Evolutionary conservation across 257 asterid genomes (phyloP), one percentile per base, ranked within the genome.

Genomic region (Solanum tacnaense): DNA sequence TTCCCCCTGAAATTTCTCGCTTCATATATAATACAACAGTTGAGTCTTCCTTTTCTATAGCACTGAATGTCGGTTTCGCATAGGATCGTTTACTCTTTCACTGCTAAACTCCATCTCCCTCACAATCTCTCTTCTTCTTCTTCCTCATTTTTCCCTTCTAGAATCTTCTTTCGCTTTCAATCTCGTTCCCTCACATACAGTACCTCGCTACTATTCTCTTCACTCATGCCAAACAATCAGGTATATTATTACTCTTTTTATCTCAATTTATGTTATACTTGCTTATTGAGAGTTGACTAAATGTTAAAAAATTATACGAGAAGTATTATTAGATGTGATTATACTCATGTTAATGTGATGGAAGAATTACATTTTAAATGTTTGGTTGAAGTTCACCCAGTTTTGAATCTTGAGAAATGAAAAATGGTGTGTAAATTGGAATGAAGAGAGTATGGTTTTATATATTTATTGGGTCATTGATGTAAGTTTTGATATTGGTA

Each of bases 141-240:
- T 11, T 67, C 35, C 34, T 68, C 75, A 68, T 29, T 9, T 29
- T 68, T 13, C 5, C 18, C 84, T 68, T 89, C 92, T 16, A 73
- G 89, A 88, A 89, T n/a, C 84, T 88, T 88, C 88, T 27, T 29
- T 29, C 83, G 56, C 3, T 79, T 60, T 88, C 88, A 87, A 78
- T 89, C 75, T 41, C 86, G 79, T 84, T 84, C 79, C 67, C 67
- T 58, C 67, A 58, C 25, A 41, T 68, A 65, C 89, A 41, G 25
- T 8, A 25, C 49, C 87, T 84, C 94, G 6, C 49, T 84, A 11
- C 41, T 84, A 11, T 34, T 67, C 49, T 74, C 29, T 84, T 88
- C 88, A 56, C 52, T 91, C 88, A 93, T 96, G 95, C 94, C 94
- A 6, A 93, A 91, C 78, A 87, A 88, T 68, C 94, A 93, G 98